Evolutionary conservation across 1,284 basidiomycete species (phyloP).

Genomic region (Anthracocystis setariae): DNA sequence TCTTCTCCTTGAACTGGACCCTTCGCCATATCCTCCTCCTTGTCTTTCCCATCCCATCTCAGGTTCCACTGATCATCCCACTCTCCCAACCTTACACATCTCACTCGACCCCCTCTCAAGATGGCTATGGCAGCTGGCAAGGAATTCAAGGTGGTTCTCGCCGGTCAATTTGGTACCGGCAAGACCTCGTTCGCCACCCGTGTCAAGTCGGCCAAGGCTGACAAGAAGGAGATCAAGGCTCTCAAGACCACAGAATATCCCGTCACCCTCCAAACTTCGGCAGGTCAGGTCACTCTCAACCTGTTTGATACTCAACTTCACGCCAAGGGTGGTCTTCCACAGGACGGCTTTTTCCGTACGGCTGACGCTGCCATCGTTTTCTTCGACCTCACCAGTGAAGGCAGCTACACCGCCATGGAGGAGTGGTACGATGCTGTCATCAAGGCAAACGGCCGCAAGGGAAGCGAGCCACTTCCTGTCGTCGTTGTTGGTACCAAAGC

Average conservation of each 20-base stretch:
- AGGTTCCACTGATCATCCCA: background rate
- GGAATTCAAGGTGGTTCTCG: constrained; percentile 50
- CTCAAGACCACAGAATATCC: constrained; percentile 46
- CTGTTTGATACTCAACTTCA: constrained; percentile 50
- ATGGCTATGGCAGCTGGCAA: constrained; percentile 35
- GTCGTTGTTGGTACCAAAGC: constrained; percentile 47
- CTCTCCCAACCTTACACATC: too few relatives aligned
- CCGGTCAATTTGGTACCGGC: constrained; percentile 44
- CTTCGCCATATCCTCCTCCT: background rate
- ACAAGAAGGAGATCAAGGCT: constrained; percentile 48
- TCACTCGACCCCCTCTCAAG: too few relatives aligned
- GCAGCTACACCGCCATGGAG: constrained; percentile 47
- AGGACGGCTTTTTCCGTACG: constrained; percentile 50
- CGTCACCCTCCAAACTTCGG: constrained; percentile 41
- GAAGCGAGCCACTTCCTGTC: constrained; percentile 48
- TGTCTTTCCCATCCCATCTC: background rate
- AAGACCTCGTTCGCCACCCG: constrained; percentile 51
- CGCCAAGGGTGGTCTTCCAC: constrained; percentile 48
- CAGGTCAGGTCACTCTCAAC: constrained; percentile 40
- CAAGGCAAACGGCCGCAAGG: constrained; percentile 46
- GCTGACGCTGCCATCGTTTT: constrained; percentile 46
- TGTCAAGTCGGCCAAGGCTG: constrained; percentile 38
- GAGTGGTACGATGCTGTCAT: constrained; percentile 47
- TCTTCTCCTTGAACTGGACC: too few relatives aligned
- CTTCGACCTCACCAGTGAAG: constrained; percentile 38